Conservation (phyloP, 75 land plant species). For the Selaginella moellendorffii region DNA sequence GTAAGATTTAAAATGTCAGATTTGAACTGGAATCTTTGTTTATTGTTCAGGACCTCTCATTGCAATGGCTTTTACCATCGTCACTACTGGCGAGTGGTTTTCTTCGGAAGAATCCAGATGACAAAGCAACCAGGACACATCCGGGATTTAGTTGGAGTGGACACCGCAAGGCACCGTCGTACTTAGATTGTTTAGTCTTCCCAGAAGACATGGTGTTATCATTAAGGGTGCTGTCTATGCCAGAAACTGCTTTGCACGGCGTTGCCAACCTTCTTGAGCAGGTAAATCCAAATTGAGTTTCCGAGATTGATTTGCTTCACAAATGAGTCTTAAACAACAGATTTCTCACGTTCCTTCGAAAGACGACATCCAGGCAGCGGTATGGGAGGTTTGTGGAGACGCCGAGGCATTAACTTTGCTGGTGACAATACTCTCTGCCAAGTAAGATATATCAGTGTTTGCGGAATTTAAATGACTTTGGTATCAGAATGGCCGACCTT, state of each 20-base stretch:
- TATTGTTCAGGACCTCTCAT: slow-evolving; percentile 51
- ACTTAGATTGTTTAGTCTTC: slow-evolving; percentile 46
- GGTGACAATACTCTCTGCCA: slow-evolving; percentile 55
- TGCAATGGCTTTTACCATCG: slow-evolving; percentile 67
- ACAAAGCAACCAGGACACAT: background rate
- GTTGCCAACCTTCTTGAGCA: slow-evolving; percentile 56
- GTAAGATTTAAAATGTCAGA: background rate
- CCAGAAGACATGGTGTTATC: slow-evolving; percentile 67
- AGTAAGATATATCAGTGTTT: slow-evolving; percentile 24
- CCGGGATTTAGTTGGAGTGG: slow-evolving; percentile 75
- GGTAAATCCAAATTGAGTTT: slow-evolving; percentile 26
- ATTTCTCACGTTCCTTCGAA: background rate
- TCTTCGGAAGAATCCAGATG: slow-evolving; percentile 12
- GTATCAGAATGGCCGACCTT: slow-evolving; percentile 53
- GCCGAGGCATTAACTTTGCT: slow-evolving; percentile 66
- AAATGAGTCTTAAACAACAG: too few species aligned
- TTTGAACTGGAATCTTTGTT: background rate
- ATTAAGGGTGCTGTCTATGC: slow-evolving; percentile 67
- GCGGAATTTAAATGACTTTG: background rate
- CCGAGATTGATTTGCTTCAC: too few species aligned
- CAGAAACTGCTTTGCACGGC: slow-evolving; percentile 36
- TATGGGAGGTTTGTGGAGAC: slow-evolving; percentile 95
- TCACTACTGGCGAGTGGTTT: slow-evolving; percentile 41
- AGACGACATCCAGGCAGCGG: slow-evolving; percentile 58
- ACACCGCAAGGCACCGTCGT: slow-evolving; percentile 52